A percentile compares a stretch with the other conserved stretches of the same genome.
phyloP scores from a whole-genome alignment of 2,329 filamentous ascomycete genomes.

The Pseudocercospora crystallina region DNA sequence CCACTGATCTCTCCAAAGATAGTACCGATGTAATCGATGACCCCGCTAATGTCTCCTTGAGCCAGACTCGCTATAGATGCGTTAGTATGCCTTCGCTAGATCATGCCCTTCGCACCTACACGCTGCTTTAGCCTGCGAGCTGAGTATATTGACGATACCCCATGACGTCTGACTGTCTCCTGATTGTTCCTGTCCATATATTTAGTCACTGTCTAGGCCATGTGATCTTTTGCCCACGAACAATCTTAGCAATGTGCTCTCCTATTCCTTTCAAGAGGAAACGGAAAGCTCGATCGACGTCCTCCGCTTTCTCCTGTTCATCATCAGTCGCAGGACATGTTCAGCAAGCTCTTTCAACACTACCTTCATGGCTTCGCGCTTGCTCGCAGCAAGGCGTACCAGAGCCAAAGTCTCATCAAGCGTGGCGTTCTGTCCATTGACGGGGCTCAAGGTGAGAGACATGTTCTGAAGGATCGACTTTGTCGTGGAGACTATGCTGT shows the following conservation, averaged over 20 bases:
- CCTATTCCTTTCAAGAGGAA: not conserved
- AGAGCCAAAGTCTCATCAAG: not conserved
- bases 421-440: not conserved
- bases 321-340: not conserved
- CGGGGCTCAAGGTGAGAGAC: not conserved
- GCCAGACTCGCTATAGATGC: not conserved
- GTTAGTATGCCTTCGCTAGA: no score
- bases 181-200: no score
- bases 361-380: not conserved
- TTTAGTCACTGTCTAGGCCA: no score
- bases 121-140: not conserved
- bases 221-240: no score
- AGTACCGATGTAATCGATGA: not conserved
- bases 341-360: not conserved
- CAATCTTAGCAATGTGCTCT: not conserved
- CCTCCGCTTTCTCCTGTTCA: not conserved
- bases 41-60: not conserved
- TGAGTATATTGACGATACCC: not conserved
- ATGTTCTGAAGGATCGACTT: not conserved
- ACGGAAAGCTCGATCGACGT: not conserved
- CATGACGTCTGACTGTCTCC: not conserved
- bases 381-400: not conserved
- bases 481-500: not conserved
- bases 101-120: no score
- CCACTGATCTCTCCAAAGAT: not conserved